These are phyloP conservation scores for Candida tropicalis DNA, from an alignment of 1,139 yeast species.

Conservation along the genomic window DNA sequence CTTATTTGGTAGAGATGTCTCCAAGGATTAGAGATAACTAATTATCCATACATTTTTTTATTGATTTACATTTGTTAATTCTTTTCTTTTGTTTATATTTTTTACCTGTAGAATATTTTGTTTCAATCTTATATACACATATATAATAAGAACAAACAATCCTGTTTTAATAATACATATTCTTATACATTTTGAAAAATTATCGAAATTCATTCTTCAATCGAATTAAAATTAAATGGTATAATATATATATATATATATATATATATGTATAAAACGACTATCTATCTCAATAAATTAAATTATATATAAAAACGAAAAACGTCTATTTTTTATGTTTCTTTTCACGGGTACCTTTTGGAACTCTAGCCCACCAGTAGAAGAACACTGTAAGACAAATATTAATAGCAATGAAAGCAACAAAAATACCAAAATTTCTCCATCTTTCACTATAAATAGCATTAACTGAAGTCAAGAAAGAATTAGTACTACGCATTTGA, in stretches of 20 bases:
- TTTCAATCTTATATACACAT: too few relatives aligned
- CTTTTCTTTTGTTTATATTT: background rate
- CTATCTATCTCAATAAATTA: too few relatives aligned
- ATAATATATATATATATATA: background rate
- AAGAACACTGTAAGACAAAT: conserved; percentile 51
- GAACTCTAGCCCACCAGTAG: conserved; percentile 79
- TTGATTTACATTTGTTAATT: background rate
- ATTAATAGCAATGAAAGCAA: conserved; percentile 51
- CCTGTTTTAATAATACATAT: too few relatives aligned
- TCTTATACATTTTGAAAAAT: too few relatives aligned
- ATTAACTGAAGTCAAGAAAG: conserved; percentile 46
- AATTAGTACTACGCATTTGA: conserved; percentile 49
- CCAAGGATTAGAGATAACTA: conserved; percentile 50
- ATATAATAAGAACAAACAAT: too few relatives aligned
- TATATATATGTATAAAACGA: background rate
- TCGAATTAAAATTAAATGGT: background rate
- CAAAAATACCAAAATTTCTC: conserved; percentile 70
- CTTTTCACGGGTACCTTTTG: conserved; percentile 40
- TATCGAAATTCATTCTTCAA: too few relatives aligned
- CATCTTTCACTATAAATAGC: conserved; percentile 54
- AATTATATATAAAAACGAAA: too few relatives aligned
- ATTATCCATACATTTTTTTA: background rate
- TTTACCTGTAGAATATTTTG: background rate
- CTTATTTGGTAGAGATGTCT: conserved; percentile 85
- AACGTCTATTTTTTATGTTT: conserved; percentile 13